Conservation (phyloP, 805 yeast species). For the Starmerella geochares region DNA sequence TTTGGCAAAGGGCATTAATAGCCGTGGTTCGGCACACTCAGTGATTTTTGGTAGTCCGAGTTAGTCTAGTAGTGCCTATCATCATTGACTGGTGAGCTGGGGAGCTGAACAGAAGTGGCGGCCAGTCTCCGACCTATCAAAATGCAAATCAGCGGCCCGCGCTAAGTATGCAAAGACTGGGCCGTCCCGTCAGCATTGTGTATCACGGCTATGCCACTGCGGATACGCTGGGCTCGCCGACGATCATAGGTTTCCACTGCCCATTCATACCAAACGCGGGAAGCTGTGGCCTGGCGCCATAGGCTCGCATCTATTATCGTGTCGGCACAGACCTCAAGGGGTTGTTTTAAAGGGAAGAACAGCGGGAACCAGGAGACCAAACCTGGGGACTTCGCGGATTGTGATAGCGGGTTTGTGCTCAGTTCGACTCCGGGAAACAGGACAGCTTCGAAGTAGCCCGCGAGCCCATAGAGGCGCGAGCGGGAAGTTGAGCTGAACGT, state of each 20-base stretch:
- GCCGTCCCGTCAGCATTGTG: slow-evolving; percentile 29
- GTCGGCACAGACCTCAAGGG: slow-evolving; percentile 44
- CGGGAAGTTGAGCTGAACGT: slow-evolving; percentile 40
- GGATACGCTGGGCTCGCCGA: slow-evolving; percentile 20
- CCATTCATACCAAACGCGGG: slow-evolving; percentile 62
- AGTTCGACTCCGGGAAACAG: slow-evolving; percentile 52
- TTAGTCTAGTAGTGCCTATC: too few relatives aligned
- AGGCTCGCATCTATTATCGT: slow-evolving; percentile 45
- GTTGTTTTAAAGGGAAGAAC: slow-evolving; percentile 50
- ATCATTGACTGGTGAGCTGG: too few relatives aligned
- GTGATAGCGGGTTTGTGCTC: slow-evolving; percentile 41
- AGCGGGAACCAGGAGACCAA: slow-evolving; percentile 61
- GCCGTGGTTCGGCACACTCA: too few relatives aligned
- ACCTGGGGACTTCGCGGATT: slow-evolving; percentile 33
- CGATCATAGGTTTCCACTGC: slow-evolving; percentile 17
- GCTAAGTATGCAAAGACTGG: slow-evolving; percentile 11
- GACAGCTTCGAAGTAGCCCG: slow-evolving; percentile 64
- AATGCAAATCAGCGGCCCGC: too few relatives aligned
- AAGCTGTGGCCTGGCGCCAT: slow-evolving; percentile 38
- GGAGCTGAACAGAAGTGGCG: too few relatives aligned
- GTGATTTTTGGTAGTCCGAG: too few relatives aligned
- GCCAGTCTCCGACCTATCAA: too few relatives aligned
- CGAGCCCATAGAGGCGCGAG: slow-evolving; percentile 58
- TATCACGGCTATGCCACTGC: slow-evolving; percentile 25
- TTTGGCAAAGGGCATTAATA: too few relatives aligned